Evolutionary conservation across 2,329 filamentous ascomycete species (phyloP).

Genomic region (Aspergillus intermedius): DNA sequence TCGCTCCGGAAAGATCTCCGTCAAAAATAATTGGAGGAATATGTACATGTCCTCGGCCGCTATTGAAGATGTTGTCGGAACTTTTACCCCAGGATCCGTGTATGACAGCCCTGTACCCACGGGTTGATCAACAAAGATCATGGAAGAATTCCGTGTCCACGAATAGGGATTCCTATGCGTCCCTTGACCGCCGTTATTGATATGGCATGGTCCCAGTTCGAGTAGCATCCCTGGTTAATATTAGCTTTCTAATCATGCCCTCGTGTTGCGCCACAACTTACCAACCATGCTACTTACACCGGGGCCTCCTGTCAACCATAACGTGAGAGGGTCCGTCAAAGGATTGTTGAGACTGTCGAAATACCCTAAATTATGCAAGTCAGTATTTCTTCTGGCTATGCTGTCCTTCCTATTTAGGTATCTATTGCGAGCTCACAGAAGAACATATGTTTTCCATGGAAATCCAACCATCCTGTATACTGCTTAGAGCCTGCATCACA

Average conservation of each 20-base stretch:
- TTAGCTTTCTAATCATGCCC: background rate
- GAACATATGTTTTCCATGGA: conserved; percentile 12
- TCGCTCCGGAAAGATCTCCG: conserved; percentile 40
- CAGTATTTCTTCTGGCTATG: background rate
- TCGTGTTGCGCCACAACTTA: background rate
- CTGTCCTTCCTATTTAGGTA: background rate
- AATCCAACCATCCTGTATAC: conserved; percentile 24
- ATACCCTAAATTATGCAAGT: conserved; percentile 5
- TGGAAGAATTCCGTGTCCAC: conserved; percentile 18
- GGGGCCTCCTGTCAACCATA: conserved; percentile 19
- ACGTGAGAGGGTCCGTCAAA: conserved; percentile 13
- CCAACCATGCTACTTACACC: conserved; percentile 16
- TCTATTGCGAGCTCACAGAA: conserved; percentile 7
- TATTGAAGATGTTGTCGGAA: conserved; percentile 32
- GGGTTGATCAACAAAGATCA: conserved; percentile 24
- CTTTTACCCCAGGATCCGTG: conserved; percentile 12
- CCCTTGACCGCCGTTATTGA: conserved; percentile 16
- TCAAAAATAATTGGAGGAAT: conserved; percentile 45
- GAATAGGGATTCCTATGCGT: conserved; percentile 14
- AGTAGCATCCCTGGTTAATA: conserved; percentile 6
- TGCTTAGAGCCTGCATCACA: conserved; percentile 20
- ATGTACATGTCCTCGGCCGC: conserved; percentile 45
- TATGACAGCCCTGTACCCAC: conserved; percentile 22
- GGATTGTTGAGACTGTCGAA: conserved; percentile 20
- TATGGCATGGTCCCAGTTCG: conserved; percentile 12